Base-by-base conservation (phyloP, 495 filamentous ascomycete species). In the Penicillium coprophilum region DNA sequence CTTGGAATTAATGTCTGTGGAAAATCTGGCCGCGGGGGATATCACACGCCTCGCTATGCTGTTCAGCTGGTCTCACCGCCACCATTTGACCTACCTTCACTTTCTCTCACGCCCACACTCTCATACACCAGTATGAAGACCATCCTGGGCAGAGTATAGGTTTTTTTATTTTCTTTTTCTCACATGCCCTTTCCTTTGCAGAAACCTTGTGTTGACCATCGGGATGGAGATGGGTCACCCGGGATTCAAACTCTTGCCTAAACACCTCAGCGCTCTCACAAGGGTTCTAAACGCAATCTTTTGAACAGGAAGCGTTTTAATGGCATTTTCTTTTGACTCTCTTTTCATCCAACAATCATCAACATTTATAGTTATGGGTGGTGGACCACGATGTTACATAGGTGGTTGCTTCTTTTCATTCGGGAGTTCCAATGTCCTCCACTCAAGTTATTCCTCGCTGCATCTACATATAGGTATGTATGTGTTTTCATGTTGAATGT, bases 1-100 rank as follows among this genome's bases (percentile, higher is more conserved):
- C 21, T 34, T 46, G 52, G 52, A 7, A 47, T 20, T n/a, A 17
- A 19, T 38, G 24, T 20, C 50, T 52, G 21, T 54, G 41, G 43
- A 23, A 1, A 54, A 17, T 27, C 40, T 45, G 20, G 13, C 13
- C 20, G 24, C 21, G 32, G 31, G 2, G 31, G 43, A 34, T 38
- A 46, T 44, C 27, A 20, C 40, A 11, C 36, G 10, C 12, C 10
- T 45, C 40, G 28, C 50, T 27, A 45, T 41, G 23, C 49, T 38
- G 10, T 31, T 30, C 51, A 45, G 31, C 21, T 15, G 24, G 17
- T 21, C 6, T 34, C 23, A 30, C 20, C 28, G 19, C 31, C 28
- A 28, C 19, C 13, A 12, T 45, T 32, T 45, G 39, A 32, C 39
- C 6, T 36, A 17, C 11, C 13, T 15, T 39, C 20, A n/a, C n/a